Evolutionary conservation across 306 rosid genomes (phyloP), one percentile per base, ranked within the genome.

Genomic region (Prunus mume): DNA sequence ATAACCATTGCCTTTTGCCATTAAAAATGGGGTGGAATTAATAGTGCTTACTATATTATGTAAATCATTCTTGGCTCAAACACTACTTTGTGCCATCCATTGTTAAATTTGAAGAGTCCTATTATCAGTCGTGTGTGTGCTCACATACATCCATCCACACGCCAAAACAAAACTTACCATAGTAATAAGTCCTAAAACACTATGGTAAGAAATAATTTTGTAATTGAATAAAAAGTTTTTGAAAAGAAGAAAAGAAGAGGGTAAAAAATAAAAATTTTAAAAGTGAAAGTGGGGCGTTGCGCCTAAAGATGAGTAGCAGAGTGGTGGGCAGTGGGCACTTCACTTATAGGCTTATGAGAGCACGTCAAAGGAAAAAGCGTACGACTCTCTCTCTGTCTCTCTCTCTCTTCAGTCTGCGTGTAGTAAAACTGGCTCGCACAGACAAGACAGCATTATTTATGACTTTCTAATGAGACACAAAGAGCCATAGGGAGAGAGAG

Each of bases 291-390:
- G 9, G 20, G 51, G 28, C n/a, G 62, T 3, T 4, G 65, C 75
- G 65, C 52, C 34, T 20, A 55, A 71, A 71, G 75, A 55, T 38
- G 50, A 30, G 75, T 52, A 47, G 74, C 19, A 52, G 63, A 51
- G 74, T 70, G 74, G 74, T 28, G 62, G 25, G 46, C 11, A 2
- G 25, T 24, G 45, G 24, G 50, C 32, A 18, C 12, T 46, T 4
- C 43, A 47, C 9, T 51, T 43, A 55, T 12, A 65, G 45, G 73
- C 25, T 65, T 34, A 41, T 55, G 76, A 63, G 81, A 67, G 79
- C 79, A 77, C 76, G 85, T 73, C 79, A 73, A 82, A 28, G 74
- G 49, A 50, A 57, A 72, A 25, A 56, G 27, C 45, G 81, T 77
- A 66, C 72, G 69, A 47, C 70, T 50, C 63, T 24, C 51, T 45